A percentile compares a stretch with the other conserved stretches of the same genome.
phyloP scores from a whole-genome alignment of 1,284 basidiomycete species.

The Ustilago bromivora region DNA sequence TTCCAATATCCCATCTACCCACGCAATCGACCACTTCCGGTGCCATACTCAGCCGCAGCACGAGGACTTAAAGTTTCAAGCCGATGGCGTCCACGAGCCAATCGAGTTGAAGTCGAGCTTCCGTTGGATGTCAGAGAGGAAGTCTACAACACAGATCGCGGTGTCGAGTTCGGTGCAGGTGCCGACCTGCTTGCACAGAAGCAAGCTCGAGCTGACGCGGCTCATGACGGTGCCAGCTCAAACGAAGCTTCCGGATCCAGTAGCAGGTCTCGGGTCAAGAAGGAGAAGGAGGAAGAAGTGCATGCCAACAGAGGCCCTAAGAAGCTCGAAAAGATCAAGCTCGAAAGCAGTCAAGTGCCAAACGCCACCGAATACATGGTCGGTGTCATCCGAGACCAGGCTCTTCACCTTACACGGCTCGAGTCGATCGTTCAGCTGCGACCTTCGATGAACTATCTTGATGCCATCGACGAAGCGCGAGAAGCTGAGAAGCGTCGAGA shows the following conservation, averaged over 20 bases:
- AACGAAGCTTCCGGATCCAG: constrained; percentile 16
- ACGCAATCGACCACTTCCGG: constrained; percentile 58
- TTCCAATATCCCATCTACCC: constrained; percentile 68
- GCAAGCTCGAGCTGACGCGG: constrained; percentile 49
- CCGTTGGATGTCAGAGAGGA: constrained; percentile 63
- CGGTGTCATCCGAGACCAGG: constrained; percentile 62
- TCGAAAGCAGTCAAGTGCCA: constrained; percentile 63
- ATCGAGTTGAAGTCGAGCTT: constrained; percentile 66
- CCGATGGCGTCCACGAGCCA: constrained; percentile 63
- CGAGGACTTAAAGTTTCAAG: constrained; percentile 57
- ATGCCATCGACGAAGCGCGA: constrained; percentile 59
- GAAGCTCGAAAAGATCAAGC: constrained; percentile 62
- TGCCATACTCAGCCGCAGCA: constrained; percentile 62
- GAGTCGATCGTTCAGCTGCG: constrained; percentile 63
- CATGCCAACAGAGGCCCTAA: constrained; percentile 34
- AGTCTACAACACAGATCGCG: constrained; percentile 64
- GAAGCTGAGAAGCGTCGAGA: constrained; percentile 57
- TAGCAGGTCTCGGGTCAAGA: constrained; percentile 35
- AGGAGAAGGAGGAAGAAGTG: constrained; percentile 42
- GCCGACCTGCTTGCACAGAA: constrained; percentile 45
- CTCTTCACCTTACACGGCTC: constrained; percentile 64
- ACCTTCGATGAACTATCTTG: constrained; percentile 68
- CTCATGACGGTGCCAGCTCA: constrained; percentile 29
- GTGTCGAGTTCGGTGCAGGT: constrained; percentile 55
- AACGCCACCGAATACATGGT: constrained; percentile 66